Percentiles rank a stretch among this genome's conserved stretches.
phyloP scores from a whole-genome alignment of 2,329 filamentous ascomycete genomes.

The Magnaporthiopsis rhizophila region DNA sequence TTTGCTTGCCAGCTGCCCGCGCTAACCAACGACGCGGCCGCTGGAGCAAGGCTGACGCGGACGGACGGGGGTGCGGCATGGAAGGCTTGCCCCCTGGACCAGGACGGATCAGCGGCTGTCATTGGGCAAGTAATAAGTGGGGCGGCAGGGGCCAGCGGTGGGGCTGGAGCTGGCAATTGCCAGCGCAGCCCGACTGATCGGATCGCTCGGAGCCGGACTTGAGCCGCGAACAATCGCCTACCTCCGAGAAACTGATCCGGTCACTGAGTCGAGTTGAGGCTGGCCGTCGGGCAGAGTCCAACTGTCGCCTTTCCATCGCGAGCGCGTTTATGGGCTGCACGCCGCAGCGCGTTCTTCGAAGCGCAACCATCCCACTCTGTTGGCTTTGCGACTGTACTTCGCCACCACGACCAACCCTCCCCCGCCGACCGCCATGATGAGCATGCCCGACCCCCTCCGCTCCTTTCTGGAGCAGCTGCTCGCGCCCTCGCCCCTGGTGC shows the following conservation, averaged over 20 bases:
- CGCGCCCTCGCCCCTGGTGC: constrained; percentile 50
- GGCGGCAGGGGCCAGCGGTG: too few species aligned
- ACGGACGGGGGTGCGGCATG: background rate
- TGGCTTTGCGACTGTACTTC: background rate
- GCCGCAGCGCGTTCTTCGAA: background rate
- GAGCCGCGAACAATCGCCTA: background rate
- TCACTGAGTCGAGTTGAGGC: background rate
- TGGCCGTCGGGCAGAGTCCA: background rate
- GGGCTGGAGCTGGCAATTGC: background rate
- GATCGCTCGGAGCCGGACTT: background rate
- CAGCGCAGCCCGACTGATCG: background rate
- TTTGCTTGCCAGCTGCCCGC: background rate
- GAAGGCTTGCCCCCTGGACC: background rate
- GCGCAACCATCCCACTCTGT: background rate
- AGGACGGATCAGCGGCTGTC: background rate
- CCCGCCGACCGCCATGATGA: background rate
- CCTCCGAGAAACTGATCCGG: background rate
- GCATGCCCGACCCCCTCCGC: constrained; percentile 20
- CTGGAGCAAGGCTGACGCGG: background rate
- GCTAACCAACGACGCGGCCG: too few species aligned
- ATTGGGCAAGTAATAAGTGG: background rate
- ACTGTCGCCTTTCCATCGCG: background rate
- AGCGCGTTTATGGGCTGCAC: background rate
- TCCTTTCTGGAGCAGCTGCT: constrained; percentile 43
- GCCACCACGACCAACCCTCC: background rate